A percentile compares a stretch with the other conserved stretches of the same genome.
Evolutionary conservation across 2,329 filamentous ascomycete genomes (phyloP).

Genomic region (Pseudocercospora pini-densiflorae): DNA sequence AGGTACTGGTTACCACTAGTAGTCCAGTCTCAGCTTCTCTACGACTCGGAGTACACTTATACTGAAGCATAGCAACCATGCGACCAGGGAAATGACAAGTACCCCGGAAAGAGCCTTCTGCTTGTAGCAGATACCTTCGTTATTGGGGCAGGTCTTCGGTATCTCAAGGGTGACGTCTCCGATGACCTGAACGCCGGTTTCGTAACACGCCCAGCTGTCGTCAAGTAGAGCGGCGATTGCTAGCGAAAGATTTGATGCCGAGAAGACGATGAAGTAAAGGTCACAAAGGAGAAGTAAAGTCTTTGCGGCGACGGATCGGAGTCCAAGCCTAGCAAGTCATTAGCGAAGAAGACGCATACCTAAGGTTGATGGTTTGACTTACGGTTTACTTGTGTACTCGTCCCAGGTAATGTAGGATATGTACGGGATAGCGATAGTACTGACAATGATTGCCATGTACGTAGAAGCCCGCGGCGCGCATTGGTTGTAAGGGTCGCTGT

Average conservation of each 20-base stretch:
- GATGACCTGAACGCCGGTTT: conserved; percentile 22
- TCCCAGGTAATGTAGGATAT: conserved; percentile 94
- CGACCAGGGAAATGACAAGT: conserved; percentile 77
- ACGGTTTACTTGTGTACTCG: conserved; percentile 91
- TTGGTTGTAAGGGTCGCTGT: conserved; percentile 35
- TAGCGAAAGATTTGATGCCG: conserved; percentile 87
- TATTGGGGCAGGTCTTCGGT: conserved; percentile 41
- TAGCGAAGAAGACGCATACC: conserved; percentile 17
- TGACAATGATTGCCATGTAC: conserved; percentile 86
- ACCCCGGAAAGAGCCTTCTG: conserved; percentile 77
- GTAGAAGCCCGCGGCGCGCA: conserved; percentile 65
- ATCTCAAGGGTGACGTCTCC: conserved; percentile 26
- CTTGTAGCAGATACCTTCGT: conserved; percentile 59
- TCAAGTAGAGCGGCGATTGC: conserved; percentile 82
- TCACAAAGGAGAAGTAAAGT: conserved; percentile 89
- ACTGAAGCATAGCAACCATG: conserved; percentile 90
- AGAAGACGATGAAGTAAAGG: conserved; percentile 96
- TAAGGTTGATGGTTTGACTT: conserved; percentile 18
- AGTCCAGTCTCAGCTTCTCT: conserved; percentile 39
- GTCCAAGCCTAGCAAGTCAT: conserved; percentile 60
- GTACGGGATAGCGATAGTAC: conserved; percentile 86
- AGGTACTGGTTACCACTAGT: conserved; percentile 15
- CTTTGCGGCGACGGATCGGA: conserved; percentile 83
- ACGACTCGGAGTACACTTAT: conserved; percentile 63
- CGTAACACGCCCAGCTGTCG: conserved; percentile 57